Conservation (phyloP, 1,284 basidiomycete genomes). For the Pterula multifida region DNA sequence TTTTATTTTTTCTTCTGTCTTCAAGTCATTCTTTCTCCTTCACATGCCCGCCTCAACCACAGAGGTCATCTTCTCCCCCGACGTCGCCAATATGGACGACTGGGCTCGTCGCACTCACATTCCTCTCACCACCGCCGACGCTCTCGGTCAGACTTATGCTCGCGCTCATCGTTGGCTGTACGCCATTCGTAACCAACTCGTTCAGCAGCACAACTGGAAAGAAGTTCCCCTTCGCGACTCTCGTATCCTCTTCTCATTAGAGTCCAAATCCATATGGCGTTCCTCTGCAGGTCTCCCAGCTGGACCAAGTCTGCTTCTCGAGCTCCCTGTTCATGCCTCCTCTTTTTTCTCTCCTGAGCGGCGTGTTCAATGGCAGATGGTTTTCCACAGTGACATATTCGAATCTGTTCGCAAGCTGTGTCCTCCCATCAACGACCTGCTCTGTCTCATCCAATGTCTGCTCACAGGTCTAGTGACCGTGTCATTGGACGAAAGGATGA, state of each 20-base stretch:
- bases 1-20: slow-evolving; percentile 1
- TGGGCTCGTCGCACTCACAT: slow-evolving; percentile 69
- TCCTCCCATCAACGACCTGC: slow-evolving; percentile 63
- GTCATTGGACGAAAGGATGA: slow-evolving; percentile 58
- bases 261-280: slow-evolving; percentile 64
- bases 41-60: slow-evolving; percentile 12
- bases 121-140: slow-evolving; percentile 60
- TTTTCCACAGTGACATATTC: slow-evolving; percentile 74
- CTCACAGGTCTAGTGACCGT: slow-evolving; percentile 70
- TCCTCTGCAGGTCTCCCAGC: slow-evolving; percentile 62
- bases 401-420: slow-evolving; percentile 67
- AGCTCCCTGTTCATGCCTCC: slow-evolving; percentile 63
- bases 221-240: slow-evolving; percentile 46
- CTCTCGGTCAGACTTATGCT: slow-evolving; percentile 65
- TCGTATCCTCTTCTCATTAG: slow-evolving; percentile 66
- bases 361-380: slow-evolving; percentile 78
- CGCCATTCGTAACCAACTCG: slow-evolving; percentile 44
- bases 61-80: slow-evolving; percentile 66
- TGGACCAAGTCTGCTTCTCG: slow-evolving; percentile 56
- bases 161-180: slow-evolving; percentile 65
- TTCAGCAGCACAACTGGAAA: slow-evolving; percentile 56
- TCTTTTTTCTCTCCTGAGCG: slow-evolving; percentile 76
- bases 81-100: slow-evolving; percentile 66
- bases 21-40: background rate
- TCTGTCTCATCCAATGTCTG: slow-evolving; percentile 67